Evolutionary conservation across 345 rosid genomes (phyloP).

Genomic region (Punica granatum): DNA sequence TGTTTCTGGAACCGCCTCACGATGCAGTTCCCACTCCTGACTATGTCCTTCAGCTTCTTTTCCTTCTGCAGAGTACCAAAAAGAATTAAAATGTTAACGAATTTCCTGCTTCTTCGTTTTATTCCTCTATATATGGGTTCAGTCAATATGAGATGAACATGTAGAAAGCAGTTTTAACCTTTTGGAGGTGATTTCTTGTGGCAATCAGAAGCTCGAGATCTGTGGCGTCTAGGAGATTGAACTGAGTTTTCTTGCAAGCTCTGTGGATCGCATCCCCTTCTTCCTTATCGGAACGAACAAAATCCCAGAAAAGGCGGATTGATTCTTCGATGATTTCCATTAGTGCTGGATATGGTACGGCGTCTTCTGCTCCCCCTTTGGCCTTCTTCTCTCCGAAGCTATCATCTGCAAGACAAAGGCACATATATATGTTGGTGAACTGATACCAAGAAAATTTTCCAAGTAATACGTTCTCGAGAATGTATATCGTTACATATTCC

Average conservation of each 20-base stretch:
- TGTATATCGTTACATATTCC: not conserved
- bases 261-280: constrained; percentile 19
- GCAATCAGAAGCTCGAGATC: constrained; percentile 41
- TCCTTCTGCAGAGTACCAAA: constrained; percentile 42
- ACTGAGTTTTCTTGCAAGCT: constrained; percentile 30
- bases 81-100: not conserved
- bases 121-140: not conserved
- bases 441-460: not conserved
- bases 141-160: no score
- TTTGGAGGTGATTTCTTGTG: constrained; percentile 43
- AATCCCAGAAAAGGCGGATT: constrained; percentile 52
- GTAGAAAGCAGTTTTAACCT: constrained; percentile 29
- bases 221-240: constrained; percentile 36
- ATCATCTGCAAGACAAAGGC: constrained; percentile 34
- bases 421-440: not conserved
- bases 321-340: constrained; percentile 38
- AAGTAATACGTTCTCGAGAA: not conserved
- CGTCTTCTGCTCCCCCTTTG: constrained; percentile 32
- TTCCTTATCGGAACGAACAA: constrained; percentile 45
- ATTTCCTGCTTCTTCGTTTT: no score
- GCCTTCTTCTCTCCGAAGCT: constrained; percentile 33
- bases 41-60: constrained; percentile 58
- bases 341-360: constrained; percentile 30
- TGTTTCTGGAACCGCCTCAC: constrained; percentile 54
- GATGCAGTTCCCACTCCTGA: constrained; percentile 53